Evolutionary conservation across 345 rosid genomes (phyloP).

Genomic region (Aquilaria malaccensis): DNA sequence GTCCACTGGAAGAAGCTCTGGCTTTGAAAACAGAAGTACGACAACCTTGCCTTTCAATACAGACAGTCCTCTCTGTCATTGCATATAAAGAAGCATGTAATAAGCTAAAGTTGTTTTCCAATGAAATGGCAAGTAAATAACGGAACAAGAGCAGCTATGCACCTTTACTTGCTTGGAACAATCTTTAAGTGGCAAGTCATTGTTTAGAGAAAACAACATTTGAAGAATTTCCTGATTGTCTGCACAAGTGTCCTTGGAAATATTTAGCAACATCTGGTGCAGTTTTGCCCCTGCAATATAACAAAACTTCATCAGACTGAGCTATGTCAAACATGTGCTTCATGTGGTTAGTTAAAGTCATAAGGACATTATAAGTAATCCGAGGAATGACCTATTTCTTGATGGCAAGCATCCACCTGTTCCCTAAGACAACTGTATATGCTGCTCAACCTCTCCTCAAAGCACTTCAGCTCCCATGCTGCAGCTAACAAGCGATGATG

Average conservation of each 20-base stretch:
- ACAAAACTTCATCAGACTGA: not conserved
- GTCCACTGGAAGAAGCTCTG: slow-evolving; percentile 46
- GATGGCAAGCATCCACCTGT: slow-evolving; percentile 51
- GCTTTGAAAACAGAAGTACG: slow-evolving; percentile 55
- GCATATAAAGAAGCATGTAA: not conserved
- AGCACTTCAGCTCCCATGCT: slow-evolving; percentile 61
- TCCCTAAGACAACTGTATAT: slow-evolving; percentile 32
- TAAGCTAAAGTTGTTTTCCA: slow-evolving; percentile 2
- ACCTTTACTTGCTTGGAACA: slow-evolving; percentile 42
- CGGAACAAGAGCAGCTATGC: not conserved
- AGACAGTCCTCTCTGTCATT: slow-evolving; percentile 15
- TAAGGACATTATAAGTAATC: slow-evolving; percentile 6
- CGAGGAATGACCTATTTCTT: slow-evolving; percentile 40
- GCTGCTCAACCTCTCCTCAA: slow-evolving; percentile 38
- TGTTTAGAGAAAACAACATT: slow-evolving; percentile 30
- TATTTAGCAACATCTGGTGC: slow-evolving; percentile 41
- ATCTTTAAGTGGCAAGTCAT: slow-evolving; percentile 57
- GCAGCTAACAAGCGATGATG: slow-evolving; percentile 32
- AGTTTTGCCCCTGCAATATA: slow-evolving; percentile 43
- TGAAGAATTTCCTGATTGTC: slow-evolving; percentile 68
- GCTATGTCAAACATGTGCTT: not conserved
- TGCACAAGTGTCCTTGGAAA: slow-evolving; percentile 27
- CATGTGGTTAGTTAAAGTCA: not conserved
- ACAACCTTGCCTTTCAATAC: slow-evolving; percentile 55
- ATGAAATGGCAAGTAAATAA: slow-evolving; percentile 3